Percentiles rank a stretch among this genome's conserved stretches.
Evolutionary conservation across 805 yeast species (phyloP).

Genomic region (Candida tibetensis): DNA sequence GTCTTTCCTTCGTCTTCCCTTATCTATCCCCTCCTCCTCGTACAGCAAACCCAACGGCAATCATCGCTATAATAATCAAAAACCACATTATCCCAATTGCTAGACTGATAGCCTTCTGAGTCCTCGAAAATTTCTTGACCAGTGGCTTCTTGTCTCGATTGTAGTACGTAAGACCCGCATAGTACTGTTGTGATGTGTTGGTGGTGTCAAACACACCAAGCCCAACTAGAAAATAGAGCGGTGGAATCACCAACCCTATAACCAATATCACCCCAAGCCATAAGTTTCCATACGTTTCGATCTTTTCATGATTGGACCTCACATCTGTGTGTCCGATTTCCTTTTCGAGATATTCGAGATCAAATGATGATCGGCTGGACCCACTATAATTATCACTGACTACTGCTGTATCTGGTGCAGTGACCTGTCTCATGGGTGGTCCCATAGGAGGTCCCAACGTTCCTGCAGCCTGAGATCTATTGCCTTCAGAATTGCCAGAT

Average conservation of each 20-base stretch:
- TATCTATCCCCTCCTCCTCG: not conserved
- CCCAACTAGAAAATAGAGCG: constrained; percentile 35
- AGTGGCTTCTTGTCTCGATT: constrained; percentile 8
- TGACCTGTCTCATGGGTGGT: not conserved
- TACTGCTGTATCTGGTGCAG: not conserved
- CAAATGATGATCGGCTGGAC: constrained; percentile 4
- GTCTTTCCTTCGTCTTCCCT: too few species aligned
- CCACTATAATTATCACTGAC: not conserved
- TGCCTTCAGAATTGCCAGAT: not conserved
- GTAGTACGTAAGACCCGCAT: constrained; percentile 18
- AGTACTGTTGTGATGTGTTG: constrained; percentile 17
- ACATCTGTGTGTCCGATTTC: constrained; percentile 6
- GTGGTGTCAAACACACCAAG: constrained; percentile 35
- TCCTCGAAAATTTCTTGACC: constrained; percentile 18
- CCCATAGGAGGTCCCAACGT: not conserved
- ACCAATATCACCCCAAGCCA: constrained; percentile 26
- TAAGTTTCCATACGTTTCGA: constrained; percentile 1
- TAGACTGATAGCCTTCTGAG: constrained; percentile 32
- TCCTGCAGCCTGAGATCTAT: not conserved
- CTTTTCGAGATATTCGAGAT: constrained; percentile 12
- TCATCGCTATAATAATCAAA: constrained; percentile 32
- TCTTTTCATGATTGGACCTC: not conserved
- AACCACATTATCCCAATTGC: constrained; percentile 35
- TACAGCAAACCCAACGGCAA: constrained; percentile 28
- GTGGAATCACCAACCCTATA: constrained; percentile 35